These are phyloP conservation scores for Coleophoma crateriformis DNA, from an alignment of 2,329 filamentous ascomycete species.

Conservation along the genomic window DNA sequence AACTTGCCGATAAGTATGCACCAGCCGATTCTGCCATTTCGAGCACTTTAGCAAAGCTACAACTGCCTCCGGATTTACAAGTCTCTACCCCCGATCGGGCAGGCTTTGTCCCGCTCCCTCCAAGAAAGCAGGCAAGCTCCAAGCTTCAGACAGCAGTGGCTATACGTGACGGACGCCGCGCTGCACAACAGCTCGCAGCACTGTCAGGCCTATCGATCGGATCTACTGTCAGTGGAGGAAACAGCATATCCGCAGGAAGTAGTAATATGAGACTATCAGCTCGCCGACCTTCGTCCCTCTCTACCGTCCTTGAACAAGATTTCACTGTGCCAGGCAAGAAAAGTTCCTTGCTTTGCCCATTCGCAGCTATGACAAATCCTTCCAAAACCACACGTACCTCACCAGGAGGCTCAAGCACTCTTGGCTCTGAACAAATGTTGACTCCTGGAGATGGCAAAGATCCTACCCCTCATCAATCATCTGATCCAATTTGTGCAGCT, in stretches of 20 bases:
- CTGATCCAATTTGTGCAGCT: conserved; percentile 59
- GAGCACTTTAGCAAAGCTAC: conserved; percentile 61
- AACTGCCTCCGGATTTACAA: conserved; percentile 47
- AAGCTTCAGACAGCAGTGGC: conserved; percentile 57
- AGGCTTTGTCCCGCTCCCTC: conserved; percentile 25
- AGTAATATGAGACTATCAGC: conserved; percentile 33
- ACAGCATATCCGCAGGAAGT: conserved; percentile 31
- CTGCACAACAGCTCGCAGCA: conserved; percentile 46
- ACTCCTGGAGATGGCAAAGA: conserved; percentile 28
- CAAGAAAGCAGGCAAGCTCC: conserved; percentile 22
- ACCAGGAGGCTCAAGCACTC: conserved; percentile 12
- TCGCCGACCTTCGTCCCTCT: conserved; percentile 46
- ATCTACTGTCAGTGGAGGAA: conserved; percentile 37
- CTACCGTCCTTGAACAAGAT: conserved; percentile 74
- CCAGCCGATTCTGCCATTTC: conserved; percentile 59
- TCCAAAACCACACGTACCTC: conserved; percentile 11
- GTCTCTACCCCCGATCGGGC: conserved; percentile 17
- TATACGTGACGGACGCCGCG: conserved; percentile 58
- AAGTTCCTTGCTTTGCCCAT: conserved; percentile 76
- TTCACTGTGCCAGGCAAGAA: conserved; percentile 83
- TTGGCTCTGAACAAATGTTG: conserved; percentile 17
- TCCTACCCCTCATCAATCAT: conserved; percentile 40
- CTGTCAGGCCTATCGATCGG: conserved; percentile 32
- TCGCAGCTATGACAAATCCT: conserved; percentile 38
- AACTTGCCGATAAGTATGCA: conserved; percentile 63